These are phyloP conservation scores for Mariannaea elegans DNA, from an alignment of 2,329 filamentous ascomycete species.

Conservation along the genomic window DNA sequence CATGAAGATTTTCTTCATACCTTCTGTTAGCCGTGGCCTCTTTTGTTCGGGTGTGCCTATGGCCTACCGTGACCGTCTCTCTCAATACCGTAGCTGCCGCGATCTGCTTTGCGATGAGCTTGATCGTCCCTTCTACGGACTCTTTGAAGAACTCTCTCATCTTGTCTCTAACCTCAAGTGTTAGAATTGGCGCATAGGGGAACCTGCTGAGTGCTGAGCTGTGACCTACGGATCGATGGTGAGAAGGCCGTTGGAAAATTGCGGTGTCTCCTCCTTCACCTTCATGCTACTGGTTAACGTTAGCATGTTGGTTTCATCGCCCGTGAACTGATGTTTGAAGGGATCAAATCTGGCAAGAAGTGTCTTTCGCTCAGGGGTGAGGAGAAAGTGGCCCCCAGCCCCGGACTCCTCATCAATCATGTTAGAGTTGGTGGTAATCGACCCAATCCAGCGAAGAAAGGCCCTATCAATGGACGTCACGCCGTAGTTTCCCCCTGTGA, in stretches of 20 bases:
- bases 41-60: not conserved
- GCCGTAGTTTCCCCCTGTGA: not conserved
- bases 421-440: not conserved
- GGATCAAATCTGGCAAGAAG: conserved; percentile 2
- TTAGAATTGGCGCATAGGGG: too few relatives aligned
- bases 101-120: conserved; percentile 9
- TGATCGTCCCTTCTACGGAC: not conserved
- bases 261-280: not conserved
- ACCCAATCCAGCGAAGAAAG: conserved; percentile 2
- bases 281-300: conserved; percentile 2
- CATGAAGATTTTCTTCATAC: conserved; percentile 8
- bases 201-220: not conserved
- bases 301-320: not conserved
- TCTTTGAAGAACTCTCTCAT: conserved; percentile 1
- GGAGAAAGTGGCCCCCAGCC: conserved; percentile 4
- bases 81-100: not conserved
- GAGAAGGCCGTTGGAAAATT: conserved; percentile 6
- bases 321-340: conserved; percentile 5
- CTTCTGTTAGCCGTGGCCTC: not conserved
- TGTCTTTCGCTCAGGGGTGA: conserved; percentile 7
- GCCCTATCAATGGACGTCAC: conserved; percentile 1
- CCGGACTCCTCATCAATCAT: conserved; percentile 1
- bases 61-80: not conserved
- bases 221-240: not conserved
- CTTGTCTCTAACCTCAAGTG: not conserved